A percentile compares a stretch with the other conserved stretches of the same genome.
Conservation (phyloP, 495 filamentous ascomycete genomes). For the Talaromyces thailandensis region DNA sequence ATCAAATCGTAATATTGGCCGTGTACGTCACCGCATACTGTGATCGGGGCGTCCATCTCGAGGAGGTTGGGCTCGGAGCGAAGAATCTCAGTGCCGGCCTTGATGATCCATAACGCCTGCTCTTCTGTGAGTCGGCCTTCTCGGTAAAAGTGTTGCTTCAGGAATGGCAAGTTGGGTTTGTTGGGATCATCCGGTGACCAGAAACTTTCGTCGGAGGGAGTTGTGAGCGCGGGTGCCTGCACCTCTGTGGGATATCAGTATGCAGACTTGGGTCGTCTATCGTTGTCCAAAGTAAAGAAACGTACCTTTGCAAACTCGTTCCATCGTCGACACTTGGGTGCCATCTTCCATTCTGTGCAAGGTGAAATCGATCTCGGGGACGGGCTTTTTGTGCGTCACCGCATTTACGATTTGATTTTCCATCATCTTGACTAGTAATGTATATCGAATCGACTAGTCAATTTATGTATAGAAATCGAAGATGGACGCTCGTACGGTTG, state of each 20-base stretch:
- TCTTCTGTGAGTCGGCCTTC: slow-evolving; percentile 96
- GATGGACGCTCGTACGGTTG: not conserved
- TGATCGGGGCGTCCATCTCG: slow-evolving; percentile 99
- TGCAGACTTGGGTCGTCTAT: slow-evolving; percentile 7
- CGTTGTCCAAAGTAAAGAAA: not conserved
- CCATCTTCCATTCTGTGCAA: slow-evolving; percentile 98
- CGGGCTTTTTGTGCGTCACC: slow-evolving; percentile 82
- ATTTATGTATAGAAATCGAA: not conserved
- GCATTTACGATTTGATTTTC: slow-evolving; percentile 52
- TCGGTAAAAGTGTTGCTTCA: slow-evolving; percentile 97
- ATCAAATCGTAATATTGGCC: slow-evolving; percentile 98
- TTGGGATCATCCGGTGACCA: slow-evolving; percentile 67
- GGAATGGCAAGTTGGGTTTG: slow-evolving; percentile 87
- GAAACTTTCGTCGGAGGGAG: slow-evolving; percentile 77
- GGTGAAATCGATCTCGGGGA: slow-evolving; percentile 96
- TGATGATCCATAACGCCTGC: slow-evolving; percentile 92
- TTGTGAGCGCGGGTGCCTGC: slow-evolving; percentile 89
- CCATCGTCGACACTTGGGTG: slow-evolving; percentile 84
- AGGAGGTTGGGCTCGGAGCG: slow-evolving; percentile 86
- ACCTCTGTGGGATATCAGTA: slow-evolving; percentile 54
- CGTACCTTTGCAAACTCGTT: slow-evolving; percentile 94
- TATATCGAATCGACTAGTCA: not conserved
- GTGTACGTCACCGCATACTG: slow-evolving; percentile 98
- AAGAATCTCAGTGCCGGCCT: slow-evolving; percentile 72
- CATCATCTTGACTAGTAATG: slow-evolving; percentile 16